Percentiles rank a stretch among this genome's conserved stretches.
phyloP scores from a whole-genome alignment of 768 basidiomycete species.

The Neoboletus subvelutipes region DNA sequence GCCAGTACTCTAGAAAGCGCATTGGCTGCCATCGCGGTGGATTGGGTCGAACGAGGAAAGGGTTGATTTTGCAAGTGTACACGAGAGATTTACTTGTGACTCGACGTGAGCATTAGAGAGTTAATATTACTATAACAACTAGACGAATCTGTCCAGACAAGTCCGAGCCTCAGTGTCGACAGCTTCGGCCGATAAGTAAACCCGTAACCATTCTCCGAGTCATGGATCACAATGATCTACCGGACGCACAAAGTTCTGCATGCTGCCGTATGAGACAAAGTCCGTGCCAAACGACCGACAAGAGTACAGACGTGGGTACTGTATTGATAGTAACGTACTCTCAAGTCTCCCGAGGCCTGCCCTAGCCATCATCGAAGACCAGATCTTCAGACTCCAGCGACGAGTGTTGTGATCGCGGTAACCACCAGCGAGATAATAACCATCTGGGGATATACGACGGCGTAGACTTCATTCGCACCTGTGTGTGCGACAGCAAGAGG shows the following conservation, averaged over 20 bases:
- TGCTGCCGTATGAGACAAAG: neutral
- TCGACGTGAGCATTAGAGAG: neutral
- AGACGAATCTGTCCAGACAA: neutral
- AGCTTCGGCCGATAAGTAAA: neutral
- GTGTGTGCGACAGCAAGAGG: neutral
- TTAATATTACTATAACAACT: neutral
- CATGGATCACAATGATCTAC: neutral
- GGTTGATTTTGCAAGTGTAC: too few species aligned
- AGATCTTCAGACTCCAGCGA: neutral
- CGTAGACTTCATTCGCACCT: neutral
- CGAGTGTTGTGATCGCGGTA: neutral
- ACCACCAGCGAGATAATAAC: neutral
- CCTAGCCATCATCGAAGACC: neutral
- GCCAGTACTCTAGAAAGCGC: constrained; percentile 54
- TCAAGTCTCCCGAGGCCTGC: neutral
- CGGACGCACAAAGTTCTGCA: neutral
- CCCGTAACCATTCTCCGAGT: neutral
- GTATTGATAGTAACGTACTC: neutral
- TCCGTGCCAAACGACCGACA: neutral
- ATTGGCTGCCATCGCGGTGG: constrained; percentile 27
- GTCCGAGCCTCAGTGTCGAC: neutral
- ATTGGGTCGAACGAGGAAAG: neutral
- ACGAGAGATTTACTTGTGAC: constrained; percentile 7
- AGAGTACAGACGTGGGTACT: neutral
- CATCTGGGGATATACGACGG: neutral